phyloP scores from a whole-genome alignment of 1,139 yeast species.

The Debaryomyces fabryi region DNA sequence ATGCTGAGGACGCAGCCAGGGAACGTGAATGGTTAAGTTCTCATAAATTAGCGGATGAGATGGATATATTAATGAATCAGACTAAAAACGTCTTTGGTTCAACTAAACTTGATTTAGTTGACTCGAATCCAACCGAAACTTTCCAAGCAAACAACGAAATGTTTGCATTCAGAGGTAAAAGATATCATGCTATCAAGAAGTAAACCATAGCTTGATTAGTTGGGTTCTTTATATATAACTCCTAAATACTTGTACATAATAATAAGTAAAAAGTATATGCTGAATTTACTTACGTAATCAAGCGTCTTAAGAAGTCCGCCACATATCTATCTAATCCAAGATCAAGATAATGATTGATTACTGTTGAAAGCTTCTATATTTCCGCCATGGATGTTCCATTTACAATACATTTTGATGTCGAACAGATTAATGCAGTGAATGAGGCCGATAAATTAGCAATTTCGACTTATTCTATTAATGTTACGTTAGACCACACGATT shows the following conservation, averaged over 20 bases:
- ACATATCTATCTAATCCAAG: constrained; percentile 10
- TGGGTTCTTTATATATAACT: constrained; percentile 17
- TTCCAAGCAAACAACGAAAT: constrained; percentile 88
- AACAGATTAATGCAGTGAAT: constrained; percentile 15
- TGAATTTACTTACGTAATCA: background rate
- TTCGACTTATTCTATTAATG: constrained; percentile 18
- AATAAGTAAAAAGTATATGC: constrained; percentile 2
- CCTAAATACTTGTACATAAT: constrained; percentile 11
- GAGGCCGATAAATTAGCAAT: constrained; percentile 9
- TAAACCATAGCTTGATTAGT: constrained; percentile 14
- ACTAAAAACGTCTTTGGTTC: constrained; percentile 75
- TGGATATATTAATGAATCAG: constrained; percentile 81
- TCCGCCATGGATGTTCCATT: constrained; percentile 28
- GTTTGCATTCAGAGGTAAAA: constrained; percentile 93
- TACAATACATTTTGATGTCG: constrained; percentile 20
- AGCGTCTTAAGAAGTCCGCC: background rate
- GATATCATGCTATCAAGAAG: constrained; percentile 78
- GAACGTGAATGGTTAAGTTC: constrained; percentile 76
- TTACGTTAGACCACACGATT: constrained; percentile 25
- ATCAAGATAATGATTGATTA: background rate
- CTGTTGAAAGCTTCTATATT: background rate
- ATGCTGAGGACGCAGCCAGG: constrained; percentile 66
- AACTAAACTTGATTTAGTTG: constrained; percentile 93
- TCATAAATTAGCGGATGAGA: constrained; percentile 62
- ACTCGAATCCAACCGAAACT: constrained; percentile 86